Evolutionary conservation across 2,329 filamentous ascomycete species (phyloP), one percentile per base, ranked within the genome.

Genomic region (Calonectria pteridis): DNA sequence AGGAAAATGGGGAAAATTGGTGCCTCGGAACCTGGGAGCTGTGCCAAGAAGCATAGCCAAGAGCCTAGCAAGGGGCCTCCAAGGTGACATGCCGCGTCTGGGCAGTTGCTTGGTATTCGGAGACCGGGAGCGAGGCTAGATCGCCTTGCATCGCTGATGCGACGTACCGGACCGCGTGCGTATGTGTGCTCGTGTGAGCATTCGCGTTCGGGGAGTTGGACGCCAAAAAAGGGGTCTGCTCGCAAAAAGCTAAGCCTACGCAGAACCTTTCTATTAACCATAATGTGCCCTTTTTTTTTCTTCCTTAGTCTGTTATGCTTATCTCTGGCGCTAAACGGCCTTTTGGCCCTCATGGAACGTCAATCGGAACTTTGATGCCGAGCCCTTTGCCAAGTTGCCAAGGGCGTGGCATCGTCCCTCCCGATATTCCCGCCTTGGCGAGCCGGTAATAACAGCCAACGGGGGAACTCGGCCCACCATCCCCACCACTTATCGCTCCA

Each of bases 351-450:
- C 23, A 62, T 62, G 55, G 55, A 62, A 62, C 55, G 55, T 62
- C 33, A 62, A 62, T 40, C 55, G 55, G 55, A 40, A 62, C 55
- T 62, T 40, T 4, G 55, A 62, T 62, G 55, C 55, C 55, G 55
- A 62, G 55, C 35, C 35, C 55, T 23, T 62, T 62, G 55, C 55
- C 55, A 62, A 62, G 55, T 62, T 23, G 55, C 55, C 55, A 62
- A 62, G 55, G 55, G 16, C 55, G 55, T 62, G 55, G 55, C 55
- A 62, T 62, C 55, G 55, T 10, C n/a, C 55, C 55, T 62, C 55
- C 55, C 55, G 55, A 40, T 62, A 62, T 62, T 62, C 55, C 55
- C 55, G 55, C 33, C 55, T 62, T 62, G 55, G 55, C 55, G 20
- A 3, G 2, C 55, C 55, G 55, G 55, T 11, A 62, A 62, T 62